Base-by-base conservation (phyloP, 768 basidiomycete genomes). In the Tremella mesenterica region DNA sequence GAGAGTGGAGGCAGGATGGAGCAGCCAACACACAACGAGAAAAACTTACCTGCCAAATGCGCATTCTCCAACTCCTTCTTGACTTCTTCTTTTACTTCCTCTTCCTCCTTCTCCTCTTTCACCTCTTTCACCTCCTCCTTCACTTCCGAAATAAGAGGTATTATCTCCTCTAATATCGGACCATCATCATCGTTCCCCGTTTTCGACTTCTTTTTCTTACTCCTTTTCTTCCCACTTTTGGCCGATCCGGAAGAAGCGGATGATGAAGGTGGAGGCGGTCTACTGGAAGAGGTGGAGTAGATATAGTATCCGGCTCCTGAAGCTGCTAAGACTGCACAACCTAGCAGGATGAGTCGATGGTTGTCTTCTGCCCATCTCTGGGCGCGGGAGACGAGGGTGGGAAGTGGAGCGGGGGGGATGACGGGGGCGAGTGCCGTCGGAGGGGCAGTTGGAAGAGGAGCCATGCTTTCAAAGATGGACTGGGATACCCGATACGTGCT, bases 231-330 rank as follows among this genome's bases (percentile, higher is more conserved):
- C 12, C 43, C 50, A 41, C 39, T 53, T n/a, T 54, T 58, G 33
- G 46, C 46, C 18, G 13, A 26, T 7, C 33, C 56, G 10, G 48
- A 20, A 21, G 21, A n/a, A 75, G 67, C 80, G 77, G 50, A 55
- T 41, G 43, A 39, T 53, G 34, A 45, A 26, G 47, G 31, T 26
- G 28, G 47, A 34, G 18, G 67, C 65, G 64, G 77, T 77, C 10
- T 50, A 51, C 44, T 29, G n/a, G 65, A 68, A n/a, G 48, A 57
- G 14, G 58, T 25, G 25, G 66, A 51, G 66, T 76, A 75, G 49
- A 75, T 56, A 75, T 85, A 85, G 72, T 88, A 90, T 27, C 83
- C 86, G 31, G 81, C 83, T 26, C 84, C 85, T 43, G 84, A 83
- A 26, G 81, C 81, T 36, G 84, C 86, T 59, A 84, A 73, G 33